Evolutionary conservation across 768 basidiomycete genomes (phyloP).

Genomic region (Kockovaella imperatae): DNA sequence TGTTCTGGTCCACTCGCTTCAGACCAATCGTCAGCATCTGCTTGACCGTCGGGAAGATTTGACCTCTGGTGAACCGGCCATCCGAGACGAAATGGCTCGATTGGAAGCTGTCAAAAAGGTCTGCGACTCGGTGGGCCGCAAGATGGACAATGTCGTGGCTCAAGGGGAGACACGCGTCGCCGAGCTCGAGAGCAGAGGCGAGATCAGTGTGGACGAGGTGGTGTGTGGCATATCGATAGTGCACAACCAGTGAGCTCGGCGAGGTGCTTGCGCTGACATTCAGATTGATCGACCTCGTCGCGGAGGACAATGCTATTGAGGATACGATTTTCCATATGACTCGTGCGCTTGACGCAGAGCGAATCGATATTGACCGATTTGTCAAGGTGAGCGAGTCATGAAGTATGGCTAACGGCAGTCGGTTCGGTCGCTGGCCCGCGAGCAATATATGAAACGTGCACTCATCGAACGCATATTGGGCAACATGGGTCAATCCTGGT

Average conservation of each 20-base stretch:
- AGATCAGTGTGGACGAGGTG: constrained; percentile 91
- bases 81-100: constrained; percentile 91
- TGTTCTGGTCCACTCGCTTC: constrained; percentile 53
- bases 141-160: constrained; percentile 58
- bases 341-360: constrained; percentile 68
- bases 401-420: constrained; percentile 35
- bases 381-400: constrained; percentile 55
- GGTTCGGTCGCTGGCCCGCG: constrained; percentile 78
- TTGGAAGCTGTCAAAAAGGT: constrained; percentile 88
- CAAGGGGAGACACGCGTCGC: constrained; percentile 62
- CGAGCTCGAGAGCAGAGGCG: constrained; percentile 72
- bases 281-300: constrained; percentile 90
- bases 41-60: constrained; percentile 77
- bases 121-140: constrained; percentile 66
- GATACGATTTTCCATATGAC: constrained; percentile 97
- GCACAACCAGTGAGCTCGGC: constrained; percentile 74
- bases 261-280: constrained; percentile 2
- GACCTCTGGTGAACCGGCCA: constrained; percentile 80
- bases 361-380: constrained; percentile 91
- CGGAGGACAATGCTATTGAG: constrained; percentile 98
- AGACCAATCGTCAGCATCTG: constrained; percentile 53
- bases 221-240: constrained; percentile 93
- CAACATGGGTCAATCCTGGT: constrained; percentile 42
- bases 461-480: constrained; percentile 76
- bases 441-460: constrained; percentile 95